Evolutionary conservation across 306 rosid genomes (phyloP).

Genomic region (Crataegus laevigata): DNA sequence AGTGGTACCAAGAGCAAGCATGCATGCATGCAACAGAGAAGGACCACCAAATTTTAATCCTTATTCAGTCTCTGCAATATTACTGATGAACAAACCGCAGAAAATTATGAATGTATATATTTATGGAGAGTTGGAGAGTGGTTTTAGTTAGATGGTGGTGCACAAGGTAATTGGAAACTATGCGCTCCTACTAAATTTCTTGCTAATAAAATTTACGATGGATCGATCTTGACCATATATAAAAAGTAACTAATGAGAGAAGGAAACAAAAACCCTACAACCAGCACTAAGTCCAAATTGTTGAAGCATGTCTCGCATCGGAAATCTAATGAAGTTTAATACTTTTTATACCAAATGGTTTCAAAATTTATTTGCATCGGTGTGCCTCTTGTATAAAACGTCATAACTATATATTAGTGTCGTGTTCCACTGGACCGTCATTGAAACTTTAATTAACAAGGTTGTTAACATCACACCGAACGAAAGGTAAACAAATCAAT

Average conservation of each 20-base stretch:
- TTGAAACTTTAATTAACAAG: too few relatives aligned
- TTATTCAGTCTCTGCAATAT: neutral
- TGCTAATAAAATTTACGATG: neutral
- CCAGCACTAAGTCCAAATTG: neutral
- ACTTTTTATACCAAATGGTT: neutral
- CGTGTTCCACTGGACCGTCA: too few relatives aligned
- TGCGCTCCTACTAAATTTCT: neutral
- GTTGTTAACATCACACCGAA: neutral
- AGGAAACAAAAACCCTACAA: neutral
- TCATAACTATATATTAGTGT: too few relatives aligned
- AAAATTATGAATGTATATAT: too few relatives aligned
- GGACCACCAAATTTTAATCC: neutral
- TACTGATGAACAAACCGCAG: neutral
- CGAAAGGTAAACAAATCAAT: neutral
- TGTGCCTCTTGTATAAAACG: too few relatives aligned
- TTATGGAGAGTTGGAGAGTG: neutral
- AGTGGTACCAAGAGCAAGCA: neutral
- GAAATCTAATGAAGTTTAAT: neutral
- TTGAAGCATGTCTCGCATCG: neutral
- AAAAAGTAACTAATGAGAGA: neutral
- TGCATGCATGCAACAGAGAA: neutral
- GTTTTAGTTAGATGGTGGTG: neutral
- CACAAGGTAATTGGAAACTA: neutral
- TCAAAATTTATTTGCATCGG: neutral
- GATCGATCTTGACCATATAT: neutral